Evolutionary conservation across 2,329 filamentous ascomycete genomes (phyloP).

Genomic region (Ophiostoma triangulosporum): DNA sequence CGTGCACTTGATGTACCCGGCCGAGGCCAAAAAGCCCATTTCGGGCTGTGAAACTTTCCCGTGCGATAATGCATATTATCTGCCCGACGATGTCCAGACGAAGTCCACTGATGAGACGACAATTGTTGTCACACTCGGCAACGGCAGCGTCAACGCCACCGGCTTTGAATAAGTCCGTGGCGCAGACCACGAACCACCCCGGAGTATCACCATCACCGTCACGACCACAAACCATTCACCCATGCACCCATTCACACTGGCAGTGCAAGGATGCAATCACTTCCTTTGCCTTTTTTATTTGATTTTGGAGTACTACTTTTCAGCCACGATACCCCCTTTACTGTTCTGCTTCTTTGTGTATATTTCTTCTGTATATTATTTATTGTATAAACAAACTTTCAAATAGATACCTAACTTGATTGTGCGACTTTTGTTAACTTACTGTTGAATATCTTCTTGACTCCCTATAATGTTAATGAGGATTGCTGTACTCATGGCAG

Average conservation of each 20-base stretch:
- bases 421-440: too few species aligned
- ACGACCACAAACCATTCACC: not conserved
- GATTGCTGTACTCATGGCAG: too few species aligned
- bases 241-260: too few species aligned
- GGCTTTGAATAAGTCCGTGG: conserved; percentile 8
- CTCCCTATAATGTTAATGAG: too few species aligned
- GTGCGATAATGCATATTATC: conserved; percentile 28
- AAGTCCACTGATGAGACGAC: conserved; percentile 21
- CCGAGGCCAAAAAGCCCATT: conserved; percentile 16
- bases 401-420: not conserved
- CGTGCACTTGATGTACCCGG: conserved; percentile 27
- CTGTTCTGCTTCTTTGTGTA: not conserved
- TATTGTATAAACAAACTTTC: not conserved
- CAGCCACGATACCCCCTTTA: conserved; percentile 1
- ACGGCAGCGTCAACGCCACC: too few species aligned
- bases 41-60: conserved; percentile 28
- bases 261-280: conserved; percentile 3
- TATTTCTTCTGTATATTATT: not conserved
- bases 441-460: too few species aligned
- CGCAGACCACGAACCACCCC: too few species aligned
- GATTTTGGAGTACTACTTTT: not conserved
- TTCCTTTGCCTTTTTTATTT: not conserved
- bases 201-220: too few species aligned
- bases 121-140: conserved; percentile 22
- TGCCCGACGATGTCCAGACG: conserved; percentile 27